Conservation (phyloP, 2,329 filamentous ascomycete species). For the Pseudogymnoascus destructans region DNA sequence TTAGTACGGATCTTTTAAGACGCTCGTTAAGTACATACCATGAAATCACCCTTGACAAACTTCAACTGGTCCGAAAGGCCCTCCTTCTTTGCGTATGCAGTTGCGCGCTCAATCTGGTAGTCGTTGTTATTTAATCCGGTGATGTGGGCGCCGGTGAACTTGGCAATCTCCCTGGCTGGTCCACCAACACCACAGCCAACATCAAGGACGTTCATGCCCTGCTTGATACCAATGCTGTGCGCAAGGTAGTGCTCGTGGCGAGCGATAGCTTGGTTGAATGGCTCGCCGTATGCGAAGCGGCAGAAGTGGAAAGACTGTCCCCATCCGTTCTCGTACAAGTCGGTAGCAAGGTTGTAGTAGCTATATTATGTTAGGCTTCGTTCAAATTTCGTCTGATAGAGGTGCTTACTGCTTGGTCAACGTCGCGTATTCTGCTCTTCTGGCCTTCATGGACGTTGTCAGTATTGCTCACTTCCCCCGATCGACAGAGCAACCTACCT, state of each 20-base stretch:
- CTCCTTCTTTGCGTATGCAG: conserved; percentile 69
- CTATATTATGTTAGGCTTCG: conserved; percentile 31
- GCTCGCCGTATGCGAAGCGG: conserved; percentile 75
- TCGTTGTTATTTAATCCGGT: conserved; percentile 97
- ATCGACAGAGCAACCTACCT: conserved; percentile 38
- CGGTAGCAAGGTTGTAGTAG: conserved; percentile 96
- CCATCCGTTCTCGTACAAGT: conserved; percentile 95
- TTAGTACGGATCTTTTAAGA: conserved; percentile 7
- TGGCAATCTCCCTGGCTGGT: conserved; percentile 87
- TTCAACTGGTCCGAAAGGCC: conserved; percentile 64
- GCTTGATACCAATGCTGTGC: conserved; percentile 71
- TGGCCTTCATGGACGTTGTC: conserved; percentile 39
- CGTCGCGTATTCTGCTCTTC: conserved; percentile 80
- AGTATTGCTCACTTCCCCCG: background rate
- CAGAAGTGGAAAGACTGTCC: conserved; percentile 96
- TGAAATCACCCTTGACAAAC: conserved; percentile 94
- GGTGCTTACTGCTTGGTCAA: conserved; percentile 72
- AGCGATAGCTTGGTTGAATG: conserved; percentile 82
- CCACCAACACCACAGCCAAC: conserved; percentile 96
- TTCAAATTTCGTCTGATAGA: background rate
- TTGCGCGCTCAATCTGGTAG: conserved; percentile 96
- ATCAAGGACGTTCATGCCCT: conserved; percentile 81
- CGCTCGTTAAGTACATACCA: conserved; percentile 38
- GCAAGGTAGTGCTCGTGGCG: conserved; percentile 98
- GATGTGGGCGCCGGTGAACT: conserved; percentile 82